phyloP scores from a whole-genome alignment of 345 rosid genomes.

The Syzygium aqueum region DNA sequence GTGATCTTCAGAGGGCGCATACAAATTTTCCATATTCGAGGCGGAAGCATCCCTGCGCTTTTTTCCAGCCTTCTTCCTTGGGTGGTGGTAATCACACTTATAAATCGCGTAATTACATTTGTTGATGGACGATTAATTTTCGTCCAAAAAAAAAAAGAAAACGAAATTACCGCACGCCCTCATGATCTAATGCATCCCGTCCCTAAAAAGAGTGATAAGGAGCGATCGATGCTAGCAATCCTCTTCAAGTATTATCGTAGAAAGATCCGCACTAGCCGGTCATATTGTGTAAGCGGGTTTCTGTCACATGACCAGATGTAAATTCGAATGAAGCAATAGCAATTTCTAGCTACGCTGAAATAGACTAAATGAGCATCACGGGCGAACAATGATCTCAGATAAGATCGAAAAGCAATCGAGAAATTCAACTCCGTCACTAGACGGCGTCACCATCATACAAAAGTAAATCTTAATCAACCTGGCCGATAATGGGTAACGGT shows the following conservation, averaged over 20 bases:
- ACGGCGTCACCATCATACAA: no score
- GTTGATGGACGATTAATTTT: no score
- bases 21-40: not conserved
- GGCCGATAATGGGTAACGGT: not conserved
- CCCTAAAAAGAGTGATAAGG: no score
- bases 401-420: not conserved
- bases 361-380: rapidly evolving
- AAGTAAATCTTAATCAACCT: not conserved
- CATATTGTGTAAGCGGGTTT: not conserved
- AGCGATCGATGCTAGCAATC: no score
- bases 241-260: not conserved
- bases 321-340: not conserved
- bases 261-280: no score
- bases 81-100: not conserved
- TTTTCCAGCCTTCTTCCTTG: not conserved
- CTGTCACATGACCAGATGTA: not conserved
- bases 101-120: no score
- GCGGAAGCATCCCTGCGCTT: not conserved
- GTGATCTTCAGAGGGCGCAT: not conserved
- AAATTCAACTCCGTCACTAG: not conserved
- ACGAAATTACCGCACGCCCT: no score
- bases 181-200: no score
- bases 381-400: not conserved
- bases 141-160: no score
- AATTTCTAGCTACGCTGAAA: not conserved